Conservation (phyloP, 257 asterid genomes). For the Misopates orontium region DNA sequence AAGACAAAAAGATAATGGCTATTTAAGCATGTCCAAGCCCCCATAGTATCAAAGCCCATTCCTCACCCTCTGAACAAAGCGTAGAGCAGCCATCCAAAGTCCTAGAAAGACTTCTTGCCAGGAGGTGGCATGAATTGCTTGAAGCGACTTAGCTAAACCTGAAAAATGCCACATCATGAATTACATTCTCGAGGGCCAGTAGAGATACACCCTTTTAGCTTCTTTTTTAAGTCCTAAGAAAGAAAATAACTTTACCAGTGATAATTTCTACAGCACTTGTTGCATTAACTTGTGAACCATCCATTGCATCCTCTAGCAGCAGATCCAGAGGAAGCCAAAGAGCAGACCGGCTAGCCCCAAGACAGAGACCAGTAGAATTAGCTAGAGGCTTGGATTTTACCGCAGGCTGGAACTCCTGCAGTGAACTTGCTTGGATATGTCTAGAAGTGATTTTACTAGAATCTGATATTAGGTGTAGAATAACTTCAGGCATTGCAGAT, state of each 20-base stretch:
- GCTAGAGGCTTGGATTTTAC: constrained; percentile 55
- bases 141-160: constrained; percentile 91
- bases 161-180: constrained; percentile 30
- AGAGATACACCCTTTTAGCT: not conserved
- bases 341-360: constrained; percentile 70
- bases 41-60: constrained; percentile 19
- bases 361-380: constrained; percentile 61
- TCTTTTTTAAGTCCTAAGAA: not conserved
- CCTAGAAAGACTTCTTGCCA: constrained; percentile 92
- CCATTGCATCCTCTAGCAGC: constrained; percentile 93
- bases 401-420: constrained; percentile 42
- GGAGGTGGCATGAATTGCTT: constrained; percentile 74
- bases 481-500: constrained; percentile 39
- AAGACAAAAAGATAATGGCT: not conserved
- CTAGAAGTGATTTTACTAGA: constrained; percentile 31
- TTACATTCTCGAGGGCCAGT: constrained; percentile 22
- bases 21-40: constrained; percentile 1
- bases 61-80: constrained; percentile 92
- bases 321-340: constrained; percentile 97
- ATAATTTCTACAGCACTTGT: constrained; percentile 87
- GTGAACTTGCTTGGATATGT: constrained; percentile 42
- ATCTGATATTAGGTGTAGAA: constrained; percentile 53
- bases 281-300: constrained; percentile 83
- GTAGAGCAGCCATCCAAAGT: constrained; percentile 97
- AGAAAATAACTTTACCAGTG: constrained; percentile 54